Evolutionary conservation across 2,329 filamentous ascomycete species (phyloP).

Genomic region (Pseudonectria buxi): DNA sequence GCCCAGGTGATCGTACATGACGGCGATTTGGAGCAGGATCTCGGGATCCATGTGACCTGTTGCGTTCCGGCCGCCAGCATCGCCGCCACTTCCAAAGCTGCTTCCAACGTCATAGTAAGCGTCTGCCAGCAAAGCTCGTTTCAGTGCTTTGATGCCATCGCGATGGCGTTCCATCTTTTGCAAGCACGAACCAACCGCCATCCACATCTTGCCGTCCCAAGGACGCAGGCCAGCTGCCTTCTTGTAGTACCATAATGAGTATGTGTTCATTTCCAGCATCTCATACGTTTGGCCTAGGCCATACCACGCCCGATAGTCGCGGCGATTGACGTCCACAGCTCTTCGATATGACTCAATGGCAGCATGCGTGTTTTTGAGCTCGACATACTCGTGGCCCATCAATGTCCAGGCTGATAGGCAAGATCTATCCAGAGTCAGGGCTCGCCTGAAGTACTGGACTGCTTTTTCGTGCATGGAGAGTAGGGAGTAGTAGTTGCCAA

Average conservation of each 20-base stretch:
- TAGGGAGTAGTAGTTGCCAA: slow-evolving; percentile 94
- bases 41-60: slow-evolving; percentile 74
- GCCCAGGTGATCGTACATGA: slow-evolving; percentile 75
- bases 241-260: slow-evolving; percentile 96
- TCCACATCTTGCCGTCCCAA: slow-evolving; percentile 98
- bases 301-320: slow-evolving; percentile 97
- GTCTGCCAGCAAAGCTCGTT: slow-evolving; percentile 82
- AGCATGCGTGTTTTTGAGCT: slow-evolving; percentile 96
- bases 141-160: slow-evolving; percentile 93
- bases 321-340: slow-evolving; percentile 90
- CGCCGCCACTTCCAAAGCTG: slow-evolving; percentile 43
- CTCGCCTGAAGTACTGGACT: slow-evolving; percentile 93
- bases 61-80: slow-evolving; percentile 42
- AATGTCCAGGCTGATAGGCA: slow-evolving; percentile 96
- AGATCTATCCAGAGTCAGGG: slow-evolving; percentile 79
- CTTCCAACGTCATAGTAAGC: slow-evolving; percentile 70
- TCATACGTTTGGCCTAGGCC: slow-evolving; percentile 96
- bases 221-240: slow-evolving; percentile 87
- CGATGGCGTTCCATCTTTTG: slow-evolving; percentile 79
- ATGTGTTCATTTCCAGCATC: slow-evolving; percentile 95
- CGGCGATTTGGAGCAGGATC: slow-evolving; percentile 81
- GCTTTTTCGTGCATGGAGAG: slow-evolving; percentile 96
- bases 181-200: slow-evolving; percentile 86
- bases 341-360: slow-evolving; percentile 95
- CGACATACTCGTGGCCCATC: slow-evolving; percentile 98